Evolutionary conservation across 345 rosid genomes (phyloP).

Genomic region (Microcos paniculata): DNA sequence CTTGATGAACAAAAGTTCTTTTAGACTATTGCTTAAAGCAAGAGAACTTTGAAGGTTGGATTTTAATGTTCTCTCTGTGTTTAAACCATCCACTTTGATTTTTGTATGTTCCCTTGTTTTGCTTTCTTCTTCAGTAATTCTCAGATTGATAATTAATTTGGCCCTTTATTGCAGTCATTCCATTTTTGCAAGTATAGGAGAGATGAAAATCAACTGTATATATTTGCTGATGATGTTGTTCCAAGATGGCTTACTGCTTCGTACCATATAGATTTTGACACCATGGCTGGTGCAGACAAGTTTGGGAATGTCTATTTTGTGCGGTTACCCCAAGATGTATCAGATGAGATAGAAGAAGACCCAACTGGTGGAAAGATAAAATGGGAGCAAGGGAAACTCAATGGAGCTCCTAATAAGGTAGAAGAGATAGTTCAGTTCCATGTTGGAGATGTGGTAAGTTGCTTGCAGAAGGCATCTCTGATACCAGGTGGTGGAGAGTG

Average conservation of each 20-base stretch:
- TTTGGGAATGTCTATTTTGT: slow-evolving; percentile 92
- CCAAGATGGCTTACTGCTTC: slow-evolving; percentile 98
- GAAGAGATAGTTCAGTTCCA: slow-evolving; percentile 97
- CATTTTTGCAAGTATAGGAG: slow-evolving; percentile 98
- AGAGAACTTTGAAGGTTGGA: neutral
- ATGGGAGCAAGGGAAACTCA: slow-evolving; percentile 98
- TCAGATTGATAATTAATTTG: neutral
- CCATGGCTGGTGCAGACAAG: slow-evolving; percentile 96
- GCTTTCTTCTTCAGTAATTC: neutral
- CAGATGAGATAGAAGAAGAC: slow-evolving; percentile 97
- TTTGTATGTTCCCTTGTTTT: neutral
- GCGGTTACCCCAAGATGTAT: slow-evolving; percentile 85
- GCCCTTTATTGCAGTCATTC: slow-evolving; percentile 68
- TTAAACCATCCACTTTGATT: neutral
- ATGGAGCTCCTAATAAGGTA: slow-evolving; percentile 95
- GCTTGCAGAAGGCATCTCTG: slow-evolving; percentile 86
- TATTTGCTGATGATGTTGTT: slow-evolving; percentile 92
- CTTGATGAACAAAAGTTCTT: neutral
- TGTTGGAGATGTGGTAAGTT: slow-evolving; percentile 78
- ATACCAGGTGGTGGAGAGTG: slow-evolving; percentile 95
- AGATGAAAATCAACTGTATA: slow-evolving; percentile 94
- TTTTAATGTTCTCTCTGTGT: neutral
- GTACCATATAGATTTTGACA: slow-evolving; percentile 86
- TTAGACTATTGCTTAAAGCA: neutral
- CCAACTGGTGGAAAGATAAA: slow-evolving; percentile 97